Percentiles rank a stretch among this genome's conserved stretches.
phyloP scores from a whole-genome alignment of 2,329 filamentous ascomycete genomes.

The Dactylellina haptotyla region DNA sequence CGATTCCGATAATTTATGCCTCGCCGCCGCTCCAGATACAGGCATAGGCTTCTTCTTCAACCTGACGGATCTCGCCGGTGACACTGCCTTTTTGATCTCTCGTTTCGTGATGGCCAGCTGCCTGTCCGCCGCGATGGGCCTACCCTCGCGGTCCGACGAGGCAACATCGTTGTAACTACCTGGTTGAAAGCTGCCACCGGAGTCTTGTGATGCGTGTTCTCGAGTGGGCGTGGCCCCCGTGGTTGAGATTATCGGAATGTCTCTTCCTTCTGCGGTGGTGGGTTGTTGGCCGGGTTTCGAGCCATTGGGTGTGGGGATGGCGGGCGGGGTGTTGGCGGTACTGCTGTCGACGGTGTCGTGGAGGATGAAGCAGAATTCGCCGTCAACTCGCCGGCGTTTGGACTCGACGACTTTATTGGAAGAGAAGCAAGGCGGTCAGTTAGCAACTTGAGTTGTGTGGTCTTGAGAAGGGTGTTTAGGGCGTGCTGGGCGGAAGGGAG shows the following conservation, averaged over 20 bases:
- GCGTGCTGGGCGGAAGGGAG: background rate
- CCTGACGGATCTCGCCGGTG: constrained; percentile 47
- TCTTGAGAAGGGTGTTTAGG: background rate
- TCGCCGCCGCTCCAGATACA: constrained; percentile 2
- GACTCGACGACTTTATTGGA: constrained; percentile 41
- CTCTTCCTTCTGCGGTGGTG: background rate
- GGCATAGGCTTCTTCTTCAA: constrained; percentile 49
- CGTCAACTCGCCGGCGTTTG: constrained; percentile 51
- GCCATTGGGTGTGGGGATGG: constrained; percentile 17
- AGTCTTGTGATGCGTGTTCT: constrained; percentile 14
- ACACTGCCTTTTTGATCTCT: constrained; percentile 51
- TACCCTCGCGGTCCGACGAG: constrained; percentile 44
- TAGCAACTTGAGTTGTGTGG: constrained; percentile 13
- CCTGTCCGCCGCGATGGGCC: constrained; percentile 43
- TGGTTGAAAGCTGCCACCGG: constrained; percentile 17
- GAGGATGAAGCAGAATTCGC: constrained; percentile 51
- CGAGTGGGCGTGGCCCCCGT: background rate
- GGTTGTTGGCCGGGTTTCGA: background rate
- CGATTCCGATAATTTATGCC: constrained; percentile 42
- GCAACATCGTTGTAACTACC: constrained; percentile 24
- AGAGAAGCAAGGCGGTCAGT: constrained; percentile 2
- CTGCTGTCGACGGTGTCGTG: constrained; percentile 44
- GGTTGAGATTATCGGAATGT: constrained; percentile 32
- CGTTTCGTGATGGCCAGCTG: constrained; percentile 29
- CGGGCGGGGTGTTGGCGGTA: constrained; percentile 9